phyloP scores from a whole-genome alignment of 495 filamentous ascomycete species.

The Delitschia confertaspora region DNA sequence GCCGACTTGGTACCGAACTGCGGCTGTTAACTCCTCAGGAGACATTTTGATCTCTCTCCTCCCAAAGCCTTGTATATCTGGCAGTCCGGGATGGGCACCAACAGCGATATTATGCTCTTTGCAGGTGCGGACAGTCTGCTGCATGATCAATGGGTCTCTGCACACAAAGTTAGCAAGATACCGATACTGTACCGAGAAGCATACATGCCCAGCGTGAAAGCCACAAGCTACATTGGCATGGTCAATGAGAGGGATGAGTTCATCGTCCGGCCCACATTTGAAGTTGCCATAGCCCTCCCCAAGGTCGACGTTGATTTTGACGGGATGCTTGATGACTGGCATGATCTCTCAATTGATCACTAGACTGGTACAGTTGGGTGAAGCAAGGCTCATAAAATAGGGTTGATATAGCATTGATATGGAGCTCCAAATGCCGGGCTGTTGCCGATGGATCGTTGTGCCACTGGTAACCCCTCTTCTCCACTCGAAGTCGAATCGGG shows the following conservation, averaged over 20 bases:
- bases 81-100: constrained; percentile 54
- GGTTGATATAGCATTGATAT: no score
- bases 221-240: constrained; percentile 57
- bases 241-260: constrained; percentile 50
- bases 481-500: no score
- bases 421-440: no score
- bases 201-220: constrained; percentile 42
- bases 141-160: constrained; percentile 47
- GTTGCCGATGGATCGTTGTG: no score
- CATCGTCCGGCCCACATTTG: constrained; percentile 44
- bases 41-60: constrained; percentile 47
- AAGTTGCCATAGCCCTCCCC: constrained; percentile 44
- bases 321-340: constrained; percentile 36
- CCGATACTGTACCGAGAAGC: neutral
- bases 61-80: constrained; percentile 55
- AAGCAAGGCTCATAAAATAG: no score
- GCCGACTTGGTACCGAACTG: constrained; percentile 51
- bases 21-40: constrained; percentile 49
- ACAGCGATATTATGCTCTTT: constrained; percentile 46
- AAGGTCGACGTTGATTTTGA: constrained; percentile 46
- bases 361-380: no score
- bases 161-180: neutral
- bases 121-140: constrained; percentile 46
- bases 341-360: constrained; percentile 23
- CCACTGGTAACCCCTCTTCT: no score